Percentiles rank a stretch among this genome's conserved stretches.
Evolutionary conservation across 1,139 yeast genomes (phyloP).

Genomic region (Taphrina deformans): DNA sequence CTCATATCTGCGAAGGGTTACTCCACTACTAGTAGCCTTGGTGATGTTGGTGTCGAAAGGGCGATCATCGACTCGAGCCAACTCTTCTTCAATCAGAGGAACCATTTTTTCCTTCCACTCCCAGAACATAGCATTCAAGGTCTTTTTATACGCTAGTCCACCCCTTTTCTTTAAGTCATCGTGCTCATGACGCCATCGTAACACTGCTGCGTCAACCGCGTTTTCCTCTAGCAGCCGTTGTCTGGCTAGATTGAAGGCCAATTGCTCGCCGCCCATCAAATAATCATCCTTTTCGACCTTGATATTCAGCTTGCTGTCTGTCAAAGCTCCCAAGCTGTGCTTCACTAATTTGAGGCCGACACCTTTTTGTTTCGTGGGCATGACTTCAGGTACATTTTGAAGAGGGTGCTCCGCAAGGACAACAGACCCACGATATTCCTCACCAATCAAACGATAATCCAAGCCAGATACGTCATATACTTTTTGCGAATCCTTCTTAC

Average conservation of each 20-base stretch:
- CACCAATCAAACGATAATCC: slow-evolving; percentile 49
- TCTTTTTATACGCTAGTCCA: slow-evolving; percentile 54
- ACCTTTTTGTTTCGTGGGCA: slow-evolving; percentile 41
- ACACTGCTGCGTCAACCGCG: slow-evolving; percentile 81
- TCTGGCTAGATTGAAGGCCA: slow-evolving; percentile 58
- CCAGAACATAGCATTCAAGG: slow-evolving; percentile 72
- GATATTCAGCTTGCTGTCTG: slow-evolving; percentile 55
- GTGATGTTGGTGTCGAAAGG: background rate
- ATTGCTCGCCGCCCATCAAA: background rate
- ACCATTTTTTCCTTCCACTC: slow-evolving; percentile 71
- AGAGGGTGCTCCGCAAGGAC: slow-evolving; percentile 29
- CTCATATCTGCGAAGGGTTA: slow-evolving; percentile 3
- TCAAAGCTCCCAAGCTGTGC: slow-evolving; percentile 34
- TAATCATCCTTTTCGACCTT: slow-evolving; percentile 48
- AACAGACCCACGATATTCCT: slow-evolving; percentile 37
- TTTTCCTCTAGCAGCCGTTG: slow-evolving; percentile 73
- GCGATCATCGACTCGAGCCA: slow-evolving; percentile 46
- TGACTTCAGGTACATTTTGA: slow-evolving; percentile 52
- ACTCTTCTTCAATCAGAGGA: slow-evolving; percentile 68
- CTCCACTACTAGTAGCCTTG: slow-evolving; percentile 34
- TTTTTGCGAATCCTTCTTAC: slow-evolving; percentile 59
- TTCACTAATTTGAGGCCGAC: slow-evolving; percentile 40
- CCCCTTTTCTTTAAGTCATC: slow-evolving; percentile 70
- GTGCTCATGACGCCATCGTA: slow-evolving; percentile 82
- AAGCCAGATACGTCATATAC: slow-evolving; percentile 46